Evolutionary conservation across 2,329 filamentous ascomycete genomes (phyloP), one percentile per base, ranked within the genome.

Genomic region (Penicillium sclerotiorum): DNA sequence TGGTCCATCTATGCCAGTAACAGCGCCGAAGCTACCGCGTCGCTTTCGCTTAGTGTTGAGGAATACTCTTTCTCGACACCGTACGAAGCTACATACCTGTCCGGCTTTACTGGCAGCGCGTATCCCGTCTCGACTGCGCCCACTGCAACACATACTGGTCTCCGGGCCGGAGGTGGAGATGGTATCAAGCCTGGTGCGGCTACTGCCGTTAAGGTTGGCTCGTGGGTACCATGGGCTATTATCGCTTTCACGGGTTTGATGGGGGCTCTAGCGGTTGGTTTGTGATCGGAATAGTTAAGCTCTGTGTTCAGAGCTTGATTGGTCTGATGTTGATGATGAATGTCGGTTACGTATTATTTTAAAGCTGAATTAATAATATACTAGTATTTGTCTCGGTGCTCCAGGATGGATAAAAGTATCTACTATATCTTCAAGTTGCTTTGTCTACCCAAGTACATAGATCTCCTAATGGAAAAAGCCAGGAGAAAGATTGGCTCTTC

Each of bases 81-180:
- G 8, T 57, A 51, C 30, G 45, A 45, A 6, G 58, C 58, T 7
- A 60, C 58, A 8, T 57, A 42, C 9, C 42, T 60, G 25, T 46
- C 47, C 18, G 41, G 42, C 20, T 60, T 56, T 2, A 46, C 52
- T 1, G 37, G n/a, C n/a, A n/a, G n/a, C n/a, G n/a, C n/a, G n/a
- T n/a, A 41, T 11, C 37, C 56, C 8, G 48, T 57, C n/a, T n/a
- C n/a, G n/a, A n/a, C n/a, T n/a, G n/a, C n/a, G n/a, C n/a, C n/a
- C n/a, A n/a, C n/a, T n/a, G n/a, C 46, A 4, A 47, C 43, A 21
- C 33, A 25, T 2, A 42, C 40, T 7, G 11, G 7, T 32, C 6
- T 20, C n/a, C n/a, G n/a, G n/a, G n/a, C n/a, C n/a, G n/a, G n/a
- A 4, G 23, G 13, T 23, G 33, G 18, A 1, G 8, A n/a, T 39